phyloP scores from a whole-genome alignment of 805 yeast genomes.

The Metschnikowia drakensbergensis region DNA sequence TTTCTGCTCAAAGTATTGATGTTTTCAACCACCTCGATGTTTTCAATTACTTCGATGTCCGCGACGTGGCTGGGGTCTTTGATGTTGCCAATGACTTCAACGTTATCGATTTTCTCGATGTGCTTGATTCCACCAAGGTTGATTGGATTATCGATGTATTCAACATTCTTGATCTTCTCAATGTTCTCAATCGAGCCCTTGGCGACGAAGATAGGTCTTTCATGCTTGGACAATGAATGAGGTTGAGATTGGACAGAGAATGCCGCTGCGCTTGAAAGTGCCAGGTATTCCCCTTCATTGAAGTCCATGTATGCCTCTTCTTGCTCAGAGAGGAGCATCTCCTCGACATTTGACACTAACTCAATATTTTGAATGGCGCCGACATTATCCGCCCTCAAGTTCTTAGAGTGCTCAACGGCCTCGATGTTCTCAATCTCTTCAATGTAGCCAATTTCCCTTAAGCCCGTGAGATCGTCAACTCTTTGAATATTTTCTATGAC shows the following conservation, averaged over 20 bases:
- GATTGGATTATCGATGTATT: neutral
- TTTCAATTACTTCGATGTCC: neutral
- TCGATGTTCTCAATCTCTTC: constrained; percentile 5
- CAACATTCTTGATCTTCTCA: constrained; percentile 2
- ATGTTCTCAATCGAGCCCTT: neutral
- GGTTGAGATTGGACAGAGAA: neutral
- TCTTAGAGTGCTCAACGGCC: constrained; percentile 2
- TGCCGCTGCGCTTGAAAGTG: too few relatives aligned
- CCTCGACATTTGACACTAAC: neutral
- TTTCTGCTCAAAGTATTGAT: neutral
- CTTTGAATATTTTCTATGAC: constrained; percentile 1
- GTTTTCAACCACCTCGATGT: neutral
- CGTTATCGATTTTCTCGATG: constrained; percentile 1
- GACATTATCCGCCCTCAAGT: constrained; percentile 1
- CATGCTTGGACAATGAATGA: neutral
- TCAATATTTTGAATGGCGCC: constrained; percentile 3
- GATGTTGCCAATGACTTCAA: neutral
- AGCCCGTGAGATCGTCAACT: neutral
- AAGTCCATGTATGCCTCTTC: constrained; percentile 1
- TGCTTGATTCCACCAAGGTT: neutral
- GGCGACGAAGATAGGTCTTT: neutral
- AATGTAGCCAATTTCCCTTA: constrained; percentile 2
- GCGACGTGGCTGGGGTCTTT: neutral
- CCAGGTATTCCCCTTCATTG: neutral
- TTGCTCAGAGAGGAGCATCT: neutral